Base-by-base conservation (phyloP, 2,329 filamentous ascomycete genomes). In the Diplodia scrobiculata region DNA sequence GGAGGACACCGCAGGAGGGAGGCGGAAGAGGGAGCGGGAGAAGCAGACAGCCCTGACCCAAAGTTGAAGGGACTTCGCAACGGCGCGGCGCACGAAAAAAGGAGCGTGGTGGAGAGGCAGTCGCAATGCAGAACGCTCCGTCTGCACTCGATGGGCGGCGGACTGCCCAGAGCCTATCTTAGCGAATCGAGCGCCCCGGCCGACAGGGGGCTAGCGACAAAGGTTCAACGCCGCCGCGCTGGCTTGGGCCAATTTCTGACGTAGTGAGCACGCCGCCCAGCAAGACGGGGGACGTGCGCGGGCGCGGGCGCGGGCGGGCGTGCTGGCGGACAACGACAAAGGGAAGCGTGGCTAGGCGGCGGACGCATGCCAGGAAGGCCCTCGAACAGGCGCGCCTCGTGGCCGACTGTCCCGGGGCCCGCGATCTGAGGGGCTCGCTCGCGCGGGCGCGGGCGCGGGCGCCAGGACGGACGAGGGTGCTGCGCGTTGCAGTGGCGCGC, bases 71-170 rank as follows among this genome's bases (percentile, higher is more conserved):
- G 29, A 48, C 58, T 50, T 51, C n/a, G 41, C 58, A 62, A 62
- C 58, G 58, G 58, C 58, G 58, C 58, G 25, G 58, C 58, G 58
- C 27, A 52, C 41, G 64, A 50, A 66, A 66, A 66, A 66, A 55
- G 60, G 64, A 66, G 64, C 64, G 64, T 59, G 64, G 53, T 55
- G 54, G 47, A 59, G 53, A 55, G 47, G 64, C 64, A 66, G 64
- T 66, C 64, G 64, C 64, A 60, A 66, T 66, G 58, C 58, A 62
- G 58, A 62, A 62, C 45, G 53, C 53, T 59, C 32, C 45, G 64
- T 47, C 45, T 52, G 47, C 64, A 36, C 36, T 63, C 45, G 58
- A 62, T 50, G 58, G 58, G 41, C 58, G 58, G 41, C 29, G 34
- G 34, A 3, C 34, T 36, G 45, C 34, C 41, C 34, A 62, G 29